These are phyloP conservation scores for Rubia occidens DNA, from an alignment of 305 asterid species.

Conservation along the genomic window DNA sequence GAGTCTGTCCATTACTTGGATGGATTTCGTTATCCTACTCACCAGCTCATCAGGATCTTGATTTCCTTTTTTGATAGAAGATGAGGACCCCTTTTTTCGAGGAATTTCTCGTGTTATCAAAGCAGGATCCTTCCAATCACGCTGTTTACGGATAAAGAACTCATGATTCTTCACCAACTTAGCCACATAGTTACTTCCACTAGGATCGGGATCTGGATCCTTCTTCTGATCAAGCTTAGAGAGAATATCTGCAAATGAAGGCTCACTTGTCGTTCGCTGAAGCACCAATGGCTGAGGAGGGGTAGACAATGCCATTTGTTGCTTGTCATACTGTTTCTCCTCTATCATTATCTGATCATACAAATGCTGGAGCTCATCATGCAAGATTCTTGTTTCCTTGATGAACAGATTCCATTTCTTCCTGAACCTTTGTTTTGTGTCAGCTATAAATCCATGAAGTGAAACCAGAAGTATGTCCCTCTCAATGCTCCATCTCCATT, in stretches of 20 bases:
- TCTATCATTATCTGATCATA: slow-evolving; percentile 17
- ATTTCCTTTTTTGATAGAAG: slow-evolving; percentile 21
- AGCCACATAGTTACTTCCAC: slow-evolving; percentile 28
- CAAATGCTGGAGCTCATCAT: slow-evolving; percentile 29
- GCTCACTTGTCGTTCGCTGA: slow-evolving; percentile 35
- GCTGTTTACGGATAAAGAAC: slow-evolving; percentile 29
- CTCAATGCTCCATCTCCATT: slow-evolving; percentile 55
- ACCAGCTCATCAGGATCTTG: slow-evolving; percentile 24
- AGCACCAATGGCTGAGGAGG: neutral
- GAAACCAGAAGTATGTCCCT: slow-evolving; percentile 37
- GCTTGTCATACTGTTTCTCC: slow-evolving; percentile 3
- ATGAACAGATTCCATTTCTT: slow-evolving; percentile 34
- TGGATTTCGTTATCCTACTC: slow-evolving; percentile 28
- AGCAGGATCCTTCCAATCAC: slow-evolving; percentile 19
- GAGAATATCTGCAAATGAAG: slow-evolving; percentile 23
- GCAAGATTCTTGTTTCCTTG: slow-evolving; percentile 25
- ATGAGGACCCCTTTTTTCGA: slow-evolving; percentile 15
- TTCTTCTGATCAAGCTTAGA: slow-evolving; percentile 11
- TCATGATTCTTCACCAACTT: slow-evolving; percentile 41
- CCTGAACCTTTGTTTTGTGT: slow-evolving; percentile 28
- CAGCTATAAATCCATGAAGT: slow-evolving; percentile 36
- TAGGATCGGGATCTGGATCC: slow-evolving; percentile 17
- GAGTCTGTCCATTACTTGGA: slow-evolving; percentile 32
- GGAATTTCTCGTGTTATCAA: slow-evolving; percentile 15
- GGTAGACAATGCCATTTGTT: neutral